Conservation (phyloP, 345 rosid species). For the Trapa incisa region DNA sequence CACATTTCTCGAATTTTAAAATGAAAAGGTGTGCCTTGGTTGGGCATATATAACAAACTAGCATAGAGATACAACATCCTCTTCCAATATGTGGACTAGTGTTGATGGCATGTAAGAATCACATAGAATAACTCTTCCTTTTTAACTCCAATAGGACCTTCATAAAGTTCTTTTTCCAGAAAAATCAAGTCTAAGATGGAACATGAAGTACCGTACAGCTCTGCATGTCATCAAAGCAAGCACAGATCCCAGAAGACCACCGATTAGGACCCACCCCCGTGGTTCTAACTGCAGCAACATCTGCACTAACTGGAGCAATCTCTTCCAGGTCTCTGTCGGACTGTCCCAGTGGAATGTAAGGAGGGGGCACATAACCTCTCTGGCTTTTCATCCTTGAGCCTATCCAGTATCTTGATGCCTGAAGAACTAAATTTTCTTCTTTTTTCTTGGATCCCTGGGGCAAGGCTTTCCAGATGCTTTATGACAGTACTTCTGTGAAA, state of each 20-base stretch:
- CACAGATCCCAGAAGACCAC: slow-evolving; percentile 98
- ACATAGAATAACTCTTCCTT: background rate
- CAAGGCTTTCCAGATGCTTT: background rate
- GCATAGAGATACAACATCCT: background rate
- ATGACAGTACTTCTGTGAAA: background rate
- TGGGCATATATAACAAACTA: background rate
- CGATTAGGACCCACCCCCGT: slow-evolving; percentile 19
- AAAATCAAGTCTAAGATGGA: slow-evolving; percentile 40
- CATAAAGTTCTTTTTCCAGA: slow-evolving; percentile 21
- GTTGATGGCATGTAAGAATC: background rate
- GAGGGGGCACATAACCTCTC: slow-evolving; percentile 61
- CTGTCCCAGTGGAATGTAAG: slow-evolving; percentile 59
- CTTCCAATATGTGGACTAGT: background rate
- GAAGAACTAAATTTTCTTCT: background rate
- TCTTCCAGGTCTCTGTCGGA: slow-evolving; percentile 36
- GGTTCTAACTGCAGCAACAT: slow-evolving; percentile 8
- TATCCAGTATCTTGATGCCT: background rate
- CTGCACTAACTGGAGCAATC: slow-evolving; percentile 19
- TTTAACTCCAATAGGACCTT: slow-evolving; percentile 48
- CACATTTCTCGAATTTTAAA: background rate
- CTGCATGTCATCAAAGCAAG: slow-evolving; percentile 90
- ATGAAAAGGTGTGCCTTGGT: background rate
- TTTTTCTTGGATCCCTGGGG: background rate
- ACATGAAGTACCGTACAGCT: slow-evolving; percentile 92
- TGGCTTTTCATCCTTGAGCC: slow-evolving; percentile 32